Conservation (phyloP, 805 yeast genomes). For the Sporopachydermia quercuum region DNA sequence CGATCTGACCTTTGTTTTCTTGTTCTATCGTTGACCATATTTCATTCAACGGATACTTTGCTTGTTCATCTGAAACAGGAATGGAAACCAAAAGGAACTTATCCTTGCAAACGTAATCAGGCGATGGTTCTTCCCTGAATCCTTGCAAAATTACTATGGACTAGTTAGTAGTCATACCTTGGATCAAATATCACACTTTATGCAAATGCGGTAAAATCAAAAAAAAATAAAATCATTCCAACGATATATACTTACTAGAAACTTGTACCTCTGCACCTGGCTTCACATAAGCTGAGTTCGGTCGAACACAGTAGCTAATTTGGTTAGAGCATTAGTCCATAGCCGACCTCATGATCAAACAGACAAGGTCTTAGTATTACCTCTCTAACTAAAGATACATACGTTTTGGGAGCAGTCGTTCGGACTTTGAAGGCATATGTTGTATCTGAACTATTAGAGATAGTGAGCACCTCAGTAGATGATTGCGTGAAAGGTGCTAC, state of each 20-base stretch:
- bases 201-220: neutral
- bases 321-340: neutral
- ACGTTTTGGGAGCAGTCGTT: slow-evolving; percentile 92
- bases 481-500: slow-evolving; percentile 9
- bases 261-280: slow-evolving; percentile 67
- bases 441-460: slow-evolving; percentile 41
- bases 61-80: slow-evolving; percentile 51
- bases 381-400: no score
- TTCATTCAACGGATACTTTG: slow-evolving; percentile 39
- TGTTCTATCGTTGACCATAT: slow-evolving; percentile 64
- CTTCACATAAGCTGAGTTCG: slow-evolving; percentile 69
- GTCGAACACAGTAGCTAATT: slow-evolving; percentile 68
- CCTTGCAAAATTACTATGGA: slow-evolving; percentile 71
- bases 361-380: no score
- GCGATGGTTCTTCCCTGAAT: slow-evolving; percentile 54
- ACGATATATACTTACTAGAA: slow-evolving; percentile 20
- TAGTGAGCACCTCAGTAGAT: slow-evolving; percentile 17
- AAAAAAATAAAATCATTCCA: neutral
- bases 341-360: slow-evolving; percentile 2
- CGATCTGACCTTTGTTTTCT: slow-evolving; percentile 36
- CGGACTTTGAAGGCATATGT: slow-evolving; percentile 86
- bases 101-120: slow-evolving; percentile 72
- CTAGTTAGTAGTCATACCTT: neutral
- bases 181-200: neutral
- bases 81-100: slow-evolving; percentile 82